Evolutionary conservation across 2,329 filamentous ascomycete genomes (phyloP).

Genomic region (Diaporthe batatas): DNA sequence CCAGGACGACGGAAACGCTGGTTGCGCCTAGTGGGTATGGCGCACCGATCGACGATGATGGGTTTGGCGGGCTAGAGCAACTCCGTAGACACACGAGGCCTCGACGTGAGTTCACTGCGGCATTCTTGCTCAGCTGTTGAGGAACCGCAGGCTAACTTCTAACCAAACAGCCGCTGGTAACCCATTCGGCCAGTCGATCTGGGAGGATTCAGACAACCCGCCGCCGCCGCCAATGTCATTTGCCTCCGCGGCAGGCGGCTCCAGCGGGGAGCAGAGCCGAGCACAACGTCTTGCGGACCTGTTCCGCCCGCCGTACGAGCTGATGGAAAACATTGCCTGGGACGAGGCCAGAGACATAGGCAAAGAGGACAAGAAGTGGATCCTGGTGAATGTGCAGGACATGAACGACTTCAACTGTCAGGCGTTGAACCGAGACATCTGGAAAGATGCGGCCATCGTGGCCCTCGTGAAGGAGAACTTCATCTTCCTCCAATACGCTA

Average conservation of each 20-base stretch:
- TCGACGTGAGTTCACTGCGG: slow-evolving; percentile 45
- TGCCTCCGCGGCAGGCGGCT: slow-evolving; percentile 41
- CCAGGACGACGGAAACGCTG: slow-evolving; percentile 89
- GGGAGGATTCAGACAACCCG: slow-evolving; percentile 50
- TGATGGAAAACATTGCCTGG: slow-evolving; percentile 86
- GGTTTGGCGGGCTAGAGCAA: slow-evolving; percentile 75
- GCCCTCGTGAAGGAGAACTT: slow-evolving; percentile 92
- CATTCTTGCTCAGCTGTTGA: not conserved
- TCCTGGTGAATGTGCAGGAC: slow-evolving; percentile 96
- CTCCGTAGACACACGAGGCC: slow-evolving; percentile 63
- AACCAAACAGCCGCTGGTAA: slow-evolving; percentile 46
- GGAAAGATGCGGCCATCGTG: slow-evolving; percentile 86
- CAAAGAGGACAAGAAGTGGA: slow-evolving; percentile 92
- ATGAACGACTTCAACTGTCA: slow-evolving; percentile 95
- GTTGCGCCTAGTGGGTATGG: slow-evolving; percentile 75
- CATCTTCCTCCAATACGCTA: slow-evolving; percentile 94
- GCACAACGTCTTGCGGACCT: slow-evolving; percentile 87
- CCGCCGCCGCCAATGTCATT: slow-evolving; percentile 3
- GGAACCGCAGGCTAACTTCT: slow-evolving; percentile 31
- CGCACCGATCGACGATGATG: slow-evolving; percentile 65
- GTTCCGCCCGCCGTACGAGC: slow-evolving; percentile 90
- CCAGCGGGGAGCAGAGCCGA: slow-evolving; percentile 70
- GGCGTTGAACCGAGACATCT: slow-evolving; percentile 91
- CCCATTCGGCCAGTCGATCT: slow-evolving; percentile 56
- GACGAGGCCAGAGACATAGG: slow-evolving; percentile 87